Evolutionary conservation across 1,284 basidiomycete species (phyloP).

Genomic region (Heliocybe sulcata): DNA sequence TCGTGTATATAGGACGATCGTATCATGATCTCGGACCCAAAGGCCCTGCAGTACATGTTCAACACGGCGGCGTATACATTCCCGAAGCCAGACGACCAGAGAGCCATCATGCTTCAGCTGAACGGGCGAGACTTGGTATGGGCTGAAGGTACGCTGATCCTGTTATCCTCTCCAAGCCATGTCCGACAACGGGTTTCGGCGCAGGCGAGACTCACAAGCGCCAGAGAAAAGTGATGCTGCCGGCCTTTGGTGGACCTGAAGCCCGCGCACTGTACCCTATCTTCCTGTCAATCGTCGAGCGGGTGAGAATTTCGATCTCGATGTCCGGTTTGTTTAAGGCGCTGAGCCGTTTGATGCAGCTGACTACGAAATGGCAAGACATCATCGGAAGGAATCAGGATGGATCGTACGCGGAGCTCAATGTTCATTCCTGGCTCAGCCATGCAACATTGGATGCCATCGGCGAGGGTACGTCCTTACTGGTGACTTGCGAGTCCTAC

Average conservation of each 20-base stretch:
- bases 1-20: neutral
- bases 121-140: neutral
- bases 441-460: constrained; percentile 24
- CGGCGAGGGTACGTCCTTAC: constrained; percentile 26
- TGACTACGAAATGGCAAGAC: constrained; percentile 8
- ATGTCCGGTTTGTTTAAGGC: too few relatives aligned
- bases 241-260: constrained; percentile 26
- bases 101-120: constrained; percentile 1
- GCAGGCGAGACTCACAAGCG: constrained; percentile 18
- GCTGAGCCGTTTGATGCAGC: neutral
- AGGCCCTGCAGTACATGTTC: constrained; percentile 1
- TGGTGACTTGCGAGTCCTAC: too few relatives aligned
- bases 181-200: neutral
- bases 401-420: constrained; percentile 23
- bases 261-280: constrained; percentile 41
- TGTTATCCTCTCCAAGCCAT: neutral
- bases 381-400: constrained; percentile 12
- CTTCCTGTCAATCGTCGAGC: constrained; percentile 36
- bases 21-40: neutral
- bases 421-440: constrained; percentile 26
- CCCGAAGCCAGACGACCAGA: constrained; percentile 8
- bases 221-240: constrained; percentile 14
- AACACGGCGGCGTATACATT: neutral
- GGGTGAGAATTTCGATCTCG: constrained; percentile 26
- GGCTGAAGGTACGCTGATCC: neutral